Base-by-base conservation (phyloP, 164 flowering plant genomes). In the Dillenia suffruticosa region DNA sequence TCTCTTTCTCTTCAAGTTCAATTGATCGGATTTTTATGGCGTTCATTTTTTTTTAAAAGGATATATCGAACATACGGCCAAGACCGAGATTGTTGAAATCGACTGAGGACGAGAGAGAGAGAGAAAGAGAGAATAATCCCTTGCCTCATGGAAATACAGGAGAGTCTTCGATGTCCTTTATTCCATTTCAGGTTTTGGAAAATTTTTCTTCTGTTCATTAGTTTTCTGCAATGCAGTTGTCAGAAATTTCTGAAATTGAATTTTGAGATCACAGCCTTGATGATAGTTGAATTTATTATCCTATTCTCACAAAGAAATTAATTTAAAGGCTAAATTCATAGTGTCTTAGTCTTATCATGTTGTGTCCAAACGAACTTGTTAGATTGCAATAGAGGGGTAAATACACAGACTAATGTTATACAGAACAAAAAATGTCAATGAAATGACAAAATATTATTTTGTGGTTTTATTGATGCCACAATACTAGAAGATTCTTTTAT, bases 101-200 rank as follows among this genome's bases (percentile, higher is more conserved):
- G 53, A 60, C 47, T 19, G 67, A 17, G 6, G 74, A 68, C 8
- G 71, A 58, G 56, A 61, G 14, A 22, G 56, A 12, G 3, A 32
- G 40, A 32, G 40, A 32, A 4, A 4, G 40, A 32, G 67, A 59
- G 17, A 51, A 61, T 49, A 60, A 71, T 16, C 46, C 72, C 22
- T 52, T 82, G 82, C 66, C 82, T 12, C 51, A 61, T 45, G 98
- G 98, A 45, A 74, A 80, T 15, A 70, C 88, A 11, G 98, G 98
- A 24, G 94, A 90, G 47, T 70, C 68, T 45, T 79, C 74, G 17
- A 13, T 85, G 26, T 22, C 68, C 14, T 49, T 75, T 1, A 84
- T 90, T 56, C 92, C 94, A 2, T 88, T 83, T 67, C 97, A 92
- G 98, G 95, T 82, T 58, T 13, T 13, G 44, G 46, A 51, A 48